phyloP scores from a whole-genome alignment of 306 rosid genomes.

The Medicago lupulina region DNA sequence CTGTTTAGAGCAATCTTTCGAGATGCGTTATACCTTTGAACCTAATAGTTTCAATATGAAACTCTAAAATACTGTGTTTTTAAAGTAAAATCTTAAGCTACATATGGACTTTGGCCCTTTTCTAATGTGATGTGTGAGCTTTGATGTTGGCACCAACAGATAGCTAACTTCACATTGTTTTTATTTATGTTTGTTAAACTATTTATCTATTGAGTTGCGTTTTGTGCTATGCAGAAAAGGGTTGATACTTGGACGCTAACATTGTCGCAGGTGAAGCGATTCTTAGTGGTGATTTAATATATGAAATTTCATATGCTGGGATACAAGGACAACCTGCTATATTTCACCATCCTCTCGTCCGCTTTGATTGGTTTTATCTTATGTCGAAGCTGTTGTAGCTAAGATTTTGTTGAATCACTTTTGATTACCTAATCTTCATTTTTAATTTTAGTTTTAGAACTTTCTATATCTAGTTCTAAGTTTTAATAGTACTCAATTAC shows the following conservation, averaged over 20 bases:
- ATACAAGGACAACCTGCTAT: constrained; percentile 28
- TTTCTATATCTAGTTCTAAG: too few species aligned
- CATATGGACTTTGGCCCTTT: too few species aligned
- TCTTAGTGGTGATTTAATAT: constrained; percentile 63
- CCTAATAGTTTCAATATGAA: neutral
- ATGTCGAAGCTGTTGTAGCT: too few species aligned
- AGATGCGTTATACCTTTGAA: neutral
- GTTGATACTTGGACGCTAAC: neutral
- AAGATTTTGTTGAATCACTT: too few species aligned
- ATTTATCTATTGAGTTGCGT: constrained; percentile 12
- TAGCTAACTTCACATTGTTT: neutral
- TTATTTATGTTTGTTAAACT: neutral
- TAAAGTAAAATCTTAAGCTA: neutral
- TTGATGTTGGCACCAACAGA: neutral
- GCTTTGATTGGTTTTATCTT: too few species aligned
- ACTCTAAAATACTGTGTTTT: neutral
- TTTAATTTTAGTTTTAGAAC: too few species aligned
- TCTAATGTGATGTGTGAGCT: neutral
- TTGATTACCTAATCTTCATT: too few species aligned
- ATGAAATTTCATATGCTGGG: constrained; percentile 70
- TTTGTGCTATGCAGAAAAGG: constrained; percentile 10
- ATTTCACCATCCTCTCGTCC: constrained; percentile 56
- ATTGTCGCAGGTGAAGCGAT: constrained; percentile 56
- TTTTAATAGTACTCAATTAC: too few species aligned
- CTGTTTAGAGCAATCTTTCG: neutral